Evolutionary conservation across 441 rosid genomes (phyloP), one percentile per base, ranked within the genome.

Genomic region (Pelargonium australe): DNA sequence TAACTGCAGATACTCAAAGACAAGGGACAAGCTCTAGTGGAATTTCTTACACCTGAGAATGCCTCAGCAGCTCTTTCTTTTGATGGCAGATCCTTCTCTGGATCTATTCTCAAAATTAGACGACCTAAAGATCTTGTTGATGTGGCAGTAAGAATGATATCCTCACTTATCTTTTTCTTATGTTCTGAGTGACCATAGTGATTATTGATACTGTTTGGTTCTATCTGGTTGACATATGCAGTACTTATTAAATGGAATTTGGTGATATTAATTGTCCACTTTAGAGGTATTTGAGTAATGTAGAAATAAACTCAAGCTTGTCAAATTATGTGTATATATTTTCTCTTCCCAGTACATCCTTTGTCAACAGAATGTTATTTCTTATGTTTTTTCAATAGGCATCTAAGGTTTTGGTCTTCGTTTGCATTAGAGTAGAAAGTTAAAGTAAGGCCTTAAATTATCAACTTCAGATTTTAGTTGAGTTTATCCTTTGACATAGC

Each of bases 1-100:
- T 72, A 66, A 76, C 45, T 76, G 79, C 84, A 91, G 99, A 85
- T 88, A 58, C 85, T 89, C 83, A 87, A 83, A 77, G 97, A 87
- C 73, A 91, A 87, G 80, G 64, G 83, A 13, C 97, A 88, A 80
- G 99, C 96, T 31, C 74, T 95, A 75, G 85, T 91, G 57, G 99
- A 95, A 80, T 91, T 95, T 84, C 94, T 91, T 69, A 91, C 97
- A 20, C 94, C 96, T 7, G 88, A 88, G 80, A 96, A 95, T 86
- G 96, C 97, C 63, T 84, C 96, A 66, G 84, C 92, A 76, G 97
- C 97, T 68, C 91, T 91, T 77, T 87, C 85, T 70, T 82, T 85
- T 70, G 88, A 91, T 81, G 96, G 97, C 69, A 67, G 73, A 73
- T 78, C 70, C 68, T 84, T 90, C 74, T 85, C 71, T 66, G 95